phyloP scores from a whole-genome alignment of 371 early-diverging fungal genomes.

The Actinomortierella ambigua region DNA sequence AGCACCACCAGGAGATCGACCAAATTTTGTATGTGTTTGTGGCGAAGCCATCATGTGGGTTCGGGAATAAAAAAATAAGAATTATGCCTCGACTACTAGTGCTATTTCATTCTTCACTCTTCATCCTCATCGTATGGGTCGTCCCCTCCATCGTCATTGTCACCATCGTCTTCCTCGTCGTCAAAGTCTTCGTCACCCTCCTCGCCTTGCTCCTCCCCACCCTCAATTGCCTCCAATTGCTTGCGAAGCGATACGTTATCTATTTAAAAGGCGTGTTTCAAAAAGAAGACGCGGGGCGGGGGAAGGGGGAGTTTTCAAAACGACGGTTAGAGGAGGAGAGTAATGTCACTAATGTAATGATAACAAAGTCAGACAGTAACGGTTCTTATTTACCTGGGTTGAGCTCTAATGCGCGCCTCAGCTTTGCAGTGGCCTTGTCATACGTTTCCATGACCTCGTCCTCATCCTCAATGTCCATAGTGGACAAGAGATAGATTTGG shows the following conservation, averaged over 20 bases:
- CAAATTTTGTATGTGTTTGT: too few species aligned
- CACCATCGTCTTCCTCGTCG: conserved; percentile 13
- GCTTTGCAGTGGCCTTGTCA: conserved; percentile 41
- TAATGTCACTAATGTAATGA: neutral
- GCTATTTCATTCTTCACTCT: conserved; percentile 11
- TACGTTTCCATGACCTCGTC: conserved; percentile 40
- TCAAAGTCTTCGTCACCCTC: conserved; percentile 16
- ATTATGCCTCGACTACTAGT: neutral
- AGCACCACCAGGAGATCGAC: too few species aligned
- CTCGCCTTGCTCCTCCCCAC: conserved; percentile 11
- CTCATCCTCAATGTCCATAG: conserved; percentile 40
- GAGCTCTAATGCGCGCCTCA: conserved; percentile 29
- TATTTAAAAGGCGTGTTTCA: conserved; percentile 2
- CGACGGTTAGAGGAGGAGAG: neutral
- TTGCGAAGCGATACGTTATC: conserved; percentile 35
- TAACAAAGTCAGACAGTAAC: neutral
- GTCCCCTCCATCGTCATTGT: conserved; percentile 7
- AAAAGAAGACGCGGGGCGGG: neutral
- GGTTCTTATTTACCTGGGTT: conserved; percentile 30
- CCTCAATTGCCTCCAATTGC: conserved; percentile 33
- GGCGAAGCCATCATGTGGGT: too few species aligned
- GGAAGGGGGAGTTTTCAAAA: neutral
- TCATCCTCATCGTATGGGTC: conserved; percentile 11
- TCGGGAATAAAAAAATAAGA: neutral
- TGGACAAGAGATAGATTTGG: conserved; percentile 46